Percentiles rank a stretch among this genome's conserved stretches.
phyloP scores from a whole-genome alignment of 2,329 filamentous ascomycete genomes.

The Neofusicoccum cordaticola region DNA sequence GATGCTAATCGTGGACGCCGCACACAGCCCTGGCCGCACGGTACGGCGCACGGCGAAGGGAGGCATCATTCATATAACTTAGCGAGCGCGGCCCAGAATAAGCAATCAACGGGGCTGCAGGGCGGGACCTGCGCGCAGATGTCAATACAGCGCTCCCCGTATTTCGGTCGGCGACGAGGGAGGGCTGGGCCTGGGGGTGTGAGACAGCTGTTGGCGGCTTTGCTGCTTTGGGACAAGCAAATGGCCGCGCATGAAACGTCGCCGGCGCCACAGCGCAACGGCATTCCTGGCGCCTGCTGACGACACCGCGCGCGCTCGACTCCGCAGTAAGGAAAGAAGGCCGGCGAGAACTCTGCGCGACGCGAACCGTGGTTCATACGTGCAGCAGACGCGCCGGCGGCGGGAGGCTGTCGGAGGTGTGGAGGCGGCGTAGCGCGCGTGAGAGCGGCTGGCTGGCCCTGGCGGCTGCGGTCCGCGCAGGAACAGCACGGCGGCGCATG shows the following conservation, averaged over 20 bases:
- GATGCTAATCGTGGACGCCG: neutral
- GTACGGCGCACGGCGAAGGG: neutral
- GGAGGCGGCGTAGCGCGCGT: no score
- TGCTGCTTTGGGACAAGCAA: neutral
- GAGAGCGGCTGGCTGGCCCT: neutral
- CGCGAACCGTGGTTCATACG: neutral
- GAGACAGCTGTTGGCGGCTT: neutral
- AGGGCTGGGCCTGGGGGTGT: neutral
- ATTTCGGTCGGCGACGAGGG: neutral
- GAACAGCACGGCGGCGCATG: neutral
- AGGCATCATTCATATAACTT: neutral
- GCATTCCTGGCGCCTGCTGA: neutral
- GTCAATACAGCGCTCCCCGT: slow-evolving; percentile 5
- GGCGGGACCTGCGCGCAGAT: neutral
- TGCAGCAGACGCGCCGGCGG: neutral
- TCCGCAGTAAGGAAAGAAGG: neutral
- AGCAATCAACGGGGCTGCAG: neutral
- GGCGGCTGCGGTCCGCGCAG: neutral
- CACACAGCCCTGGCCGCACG: neutral
- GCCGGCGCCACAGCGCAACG: slow-evolving; percentile 10
- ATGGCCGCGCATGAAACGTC: slow-evolving; percentile 5
- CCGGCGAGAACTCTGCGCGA: neutral
- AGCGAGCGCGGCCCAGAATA: neutral
- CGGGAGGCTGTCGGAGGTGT: neutral
- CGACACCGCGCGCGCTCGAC: neutral